A percentile compares a stretch with the other conserved stretches of the same genome.
Conservation (phyloP, 1,284 basidiomycete species). For the Fistulinella staudtii region DNA sequence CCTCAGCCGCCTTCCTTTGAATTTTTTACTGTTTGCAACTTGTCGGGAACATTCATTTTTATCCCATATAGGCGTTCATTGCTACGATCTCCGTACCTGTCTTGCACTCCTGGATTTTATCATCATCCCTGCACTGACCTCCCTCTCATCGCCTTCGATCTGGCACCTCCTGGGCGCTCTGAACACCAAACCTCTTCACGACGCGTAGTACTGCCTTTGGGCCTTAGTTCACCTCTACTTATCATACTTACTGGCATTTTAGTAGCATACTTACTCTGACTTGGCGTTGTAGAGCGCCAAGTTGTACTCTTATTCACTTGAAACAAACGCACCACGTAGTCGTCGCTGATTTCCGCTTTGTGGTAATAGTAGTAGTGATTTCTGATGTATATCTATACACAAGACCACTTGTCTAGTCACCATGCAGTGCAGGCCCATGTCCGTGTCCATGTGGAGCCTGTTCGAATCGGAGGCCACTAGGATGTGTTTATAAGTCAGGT, state of each 20-base stretch:
- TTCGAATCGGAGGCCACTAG: slow-evolving; percentile 85
- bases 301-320: slow-evolving; percentile 36
- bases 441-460: slow-evolving; percentile 52
- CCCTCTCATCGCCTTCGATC: slow-evolving; percentile 10
- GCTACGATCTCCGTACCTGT: slow-evolving; percentile 23
- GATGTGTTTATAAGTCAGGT: slow-evolving; percentile 13
- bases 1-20: slow-evolving; percentile 24
- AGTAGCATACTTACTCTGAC: slow-evolving; percentile 32
- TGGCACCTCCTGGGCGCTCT: slow-evolving; percentile 14
- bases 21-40: slow-evolving; percentile 22
- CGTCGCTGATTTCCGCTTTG: slow-evolving; percentile 7
- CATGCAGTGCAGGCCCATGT: slow-evolving; percentile 24
- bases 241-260: slow-evolving; percentile 31
- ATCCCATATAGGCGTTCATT: slow-evolving; percentile 28
- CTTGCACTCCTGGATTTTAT: slow-evolving; percentile 17
- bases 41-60: slow-evolving; percentile 29
- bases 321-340: slow-evolving; percentile 22
- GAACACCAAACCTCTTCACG: slow-evolving; percentile 1
- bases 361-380: slow-evolving; percentile 10
- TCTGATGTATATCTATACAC: slow-evolving; percentile 16
- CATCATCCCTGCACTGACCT: slow-evolving; percentile 5
- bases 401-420: background rate
- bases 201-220: slow-evolving; percentile 16
- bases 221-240: slow-evolving; percentile 25
- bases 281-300: slow-evolving; percentile 31